Conservation (phyloP, 2,329 filamentous ascomycete species). For the Ampelomyces quisqualis region DNA sequence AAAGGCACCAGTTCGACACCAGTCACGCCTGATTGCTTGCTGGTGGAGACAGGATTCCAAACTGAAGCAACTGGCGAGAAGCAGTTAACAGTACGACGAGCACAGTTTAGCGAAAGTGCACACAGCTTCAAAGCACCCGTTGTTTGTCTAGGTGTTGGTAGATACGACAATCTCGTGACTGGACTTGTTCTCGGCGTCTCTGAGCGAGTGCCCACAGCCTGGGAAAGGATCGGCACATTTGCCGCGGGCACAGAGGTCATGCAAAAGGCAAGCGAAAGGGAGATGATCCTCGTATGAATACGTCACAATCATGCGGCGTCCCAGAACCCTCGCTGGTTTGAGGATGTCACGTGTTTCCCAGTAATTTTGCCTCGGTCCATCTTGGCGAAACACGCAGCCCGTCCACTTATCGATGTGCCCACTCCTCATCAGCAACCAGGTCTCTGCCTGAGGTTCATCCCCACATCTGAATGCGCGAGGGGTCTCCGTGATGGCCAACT, state of each 20-base stretch:
- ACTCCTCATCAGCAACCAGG: conserved; percentile 9
- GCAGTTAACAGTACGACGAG: conserved; percentile 25
- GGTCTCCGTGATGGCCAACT: conserved; percentile 18
- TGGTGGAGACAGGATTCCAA: conserved; percentile 16
- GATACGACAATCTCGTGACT: conserved; percentile 27
- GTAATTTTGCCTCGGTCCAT: conserved; percentile 15
- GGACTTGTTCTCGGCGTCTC: conserved; percentile 33
- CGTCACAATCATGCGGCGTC: conserved; percentile 1
- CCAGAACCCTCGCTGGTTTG: conserved; percentile 11
- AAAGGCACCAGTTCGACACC: conserved; percentile 30
- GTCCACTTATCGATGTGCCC: conserved; percentile 14
- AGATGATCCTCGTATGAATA: conserved; percentile 25
- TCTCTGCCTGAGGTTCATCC: conserved; percentile 5
- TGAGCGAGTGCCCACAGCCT: conserved; percentile 7
- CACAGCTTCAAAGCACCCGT: conserved; percentile 24
- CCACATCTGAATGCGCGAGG: conserved; percentile 18
- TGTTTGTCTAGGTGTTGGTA: conserved; percentile 29
- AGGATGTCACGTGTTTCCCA: conserved; percentile 11
- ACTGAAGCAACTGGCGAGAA: conserved; percentile 1
- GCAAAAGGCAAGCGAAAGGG: conserved; percentile 19
- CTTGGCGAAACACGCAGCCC: conserved; percentile 27
- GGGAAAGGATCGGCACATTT: conserved; percentile 36
- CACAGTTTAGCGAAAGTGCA: conserved; percentile 12
- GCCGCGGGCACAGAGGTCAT: conserved; percentile 27
- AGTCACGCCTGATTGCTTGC: conserved; percentile 32